These are phyloP conservation scores for Glaciozyma martinii DNA, from an alignment of 768 basidiomycete species.

Conservation along the genomic window DNA sequence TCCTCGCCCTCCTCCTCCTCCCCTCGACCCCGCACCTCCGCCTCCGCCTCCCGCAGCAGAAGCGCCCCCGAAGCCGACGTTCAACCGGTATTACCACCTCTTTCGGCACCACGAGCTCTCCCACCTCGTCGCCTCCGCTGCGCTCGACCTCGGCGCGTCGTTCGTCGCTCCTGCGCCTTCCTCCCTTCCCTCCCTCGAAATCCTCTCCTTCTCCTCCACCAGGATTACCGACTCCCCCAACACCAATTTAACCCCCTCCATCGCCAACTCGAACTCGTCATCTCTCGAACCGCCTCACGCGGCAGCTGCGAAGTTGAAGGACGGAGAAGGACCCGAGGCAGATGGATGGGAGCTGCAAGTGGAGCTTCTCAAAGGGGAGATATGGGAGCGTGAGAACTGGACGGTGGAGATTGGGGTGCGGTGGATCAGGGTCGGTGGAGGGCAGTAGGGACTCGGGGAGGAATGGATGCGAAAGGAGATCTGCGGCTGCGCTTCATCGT, in stretches of 20 bases:
- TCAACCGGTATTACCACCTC: constrained; percentile 93
- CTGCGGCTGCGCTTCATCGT: too few relatives aligned
- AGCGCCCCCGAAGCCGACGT: constrained; percentile 45
- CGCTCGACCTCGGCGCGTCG: constrained; percentile 49
- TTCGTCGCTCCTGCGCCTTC: constrained; percentile 39
- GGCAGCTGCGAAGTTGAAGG: not conserved
- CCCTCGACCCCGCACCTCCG: not conserved
- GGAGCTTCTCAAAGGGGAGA: constrained; percentile 52
- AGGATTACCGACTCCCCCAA: too few relatives aligned
- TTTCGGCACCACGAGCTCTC: constrained; percentile 72
- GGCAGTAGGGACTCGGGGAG: too few relatives aligned
- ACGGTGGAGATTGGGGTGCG: constrained; percentile 22
- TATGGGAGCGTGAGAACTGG: constrained; percentile 32
- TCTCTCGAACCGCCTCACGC: too few relatives aligned
- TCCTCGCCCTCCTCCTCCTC: not conserved
- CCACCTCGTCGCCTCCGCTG: constrained; percentile 56
- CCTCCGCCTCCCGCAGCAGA: not conserved
- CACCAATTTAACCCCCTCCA: too few relatives aligned
- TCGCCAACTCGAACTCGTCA: too few relatives aligned
- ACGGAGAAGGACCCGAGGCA: not conserved
- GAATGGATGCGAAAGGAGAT: too few relatives aligned
- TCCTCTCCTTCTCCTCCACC: too few relatives aligned
- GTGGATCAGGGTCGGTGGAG: constrained; percentile 4
- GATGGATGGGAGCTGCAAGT: constrained; percentile 55
- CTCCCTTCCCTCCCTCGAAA: not conserved